These are phyloP conservation scores for Tolypocladium amazonense DNA, from an alignment of 2,329 filamentous ascomycete genomes.

Conservation along the genomic window DNA sequence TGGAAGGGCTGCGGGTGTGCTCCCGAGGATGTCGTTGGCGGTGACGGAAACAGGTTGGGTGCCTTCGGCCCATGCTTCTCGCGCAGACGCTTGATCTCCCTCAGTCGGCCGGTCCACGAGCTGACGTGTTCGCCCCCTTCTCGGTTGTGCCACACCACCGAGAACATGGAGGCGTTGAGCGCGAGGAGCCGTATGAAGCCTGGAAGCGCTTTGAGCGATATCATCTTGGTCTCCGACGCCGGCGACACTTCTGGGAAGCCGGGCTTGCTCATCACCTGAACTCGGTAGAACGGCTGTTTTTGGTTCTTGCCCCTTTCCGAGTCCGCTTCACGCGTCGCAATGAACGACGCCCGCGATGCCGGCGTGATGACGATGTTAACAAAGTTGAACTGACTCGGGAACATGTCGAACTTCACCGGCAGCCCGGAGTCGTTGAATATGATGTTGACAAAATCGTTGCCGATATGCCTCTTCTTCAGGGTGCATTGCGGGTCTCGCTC, in stretches of 20 bases:
- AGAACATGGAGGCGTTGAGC: slow-evolving; percentile 89
- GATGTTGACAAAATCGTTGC: slow-evolving; percentile 96
- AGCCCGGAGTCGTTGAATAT: slow-evolving; percentile 95
- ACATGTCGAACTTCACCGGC: slow-evolving; percentile 81
- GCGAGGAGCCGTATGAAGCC: slow-evolving; percentile 80
- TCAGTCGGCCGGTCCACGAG: slow-evolving; percentile 78
- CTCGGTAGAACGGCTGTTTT: slow-evolving; percentile 62
- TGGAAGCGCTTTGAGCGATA: slow-evolving; percentile 72
- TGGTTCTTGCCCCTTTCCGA: slow-evolving; percentile 24
- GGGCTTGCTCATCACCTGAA: slow-evolving; percentile 78
- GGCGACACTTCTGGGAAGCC: slow-evolving; percentile 90
- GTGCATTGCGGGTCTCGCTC: slow-evolving; percentile 66
- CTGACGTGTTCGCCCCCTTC: slow-evolving; percentile 75
- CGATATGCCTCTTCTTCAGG: slow-evolving; percentile 88
- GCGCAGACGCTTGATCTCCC: slow-evolving; percentile 73
- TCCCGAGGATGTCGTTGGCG: slow-evolving; percentile 19
- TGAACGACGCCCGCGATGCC: slow-evolving; percentile 67
- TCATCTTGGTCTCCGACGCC: slow-evolving; percentile 78
- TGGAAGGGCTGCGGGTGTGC: slow-evolving; percentile 11
- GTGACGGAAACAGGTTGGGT: slow-evolving; percentile 12
- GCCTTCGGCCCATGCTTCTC: slow-evolving; percentile 49
- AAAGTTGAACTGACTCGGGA: slow-evolving; percentile 91
- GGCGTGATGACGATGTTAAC: slow-evolving; percentile 95
- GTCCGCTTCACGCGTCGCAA: slow-evolving; percentile 45
- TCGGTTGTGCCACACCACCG: slow-evolving; percentile 73